A percentile compares a stretch with the other conserved stretches of the same genome.
Conservation (phyloP, 192 early-diverging fungal genomes). For the Coemansia sp. region DNA sequence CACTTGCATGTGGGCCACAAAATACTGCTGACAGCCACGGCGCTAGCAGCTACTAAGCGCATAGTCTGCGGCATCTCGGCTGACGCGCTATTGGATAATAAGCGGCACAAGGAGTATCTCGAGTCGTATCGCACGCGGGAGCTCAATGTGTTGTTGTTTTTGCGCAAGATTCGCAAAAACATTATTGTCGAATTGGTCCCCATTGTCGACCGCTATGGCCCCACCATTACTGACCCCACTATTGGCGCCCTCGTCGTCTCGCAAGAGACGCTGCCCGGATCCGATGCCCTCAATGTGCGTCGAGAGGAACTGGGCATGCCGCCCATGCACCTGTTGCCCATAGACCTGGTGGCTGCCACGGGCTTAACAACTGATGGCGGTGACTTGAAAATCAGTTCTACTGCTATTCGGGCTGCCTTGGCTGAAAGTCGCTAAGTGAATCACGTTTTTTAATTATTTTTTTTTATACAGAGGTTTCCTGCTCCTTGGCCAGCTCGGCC, state of each 20-base stretch:
- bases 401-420: constrained; percentile 61
- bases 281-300: constrained; percentile 72
- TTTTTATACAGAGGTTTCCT: not conserved
- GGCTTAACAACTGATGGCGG: constrained; percentile 27
- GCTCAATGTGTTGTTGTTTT: constrained; percentile 59
- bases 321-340: constrained; percentile 64
- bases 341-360: constrained; percentile 65
- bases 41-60: constrained; percentile 62
- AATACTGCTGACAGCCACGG: constrained; percentile 82
- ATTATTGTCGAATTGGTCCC: constrained; percentile 59
- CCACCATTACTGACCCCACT: constrained; percentile 68
- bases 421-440: constrained; percentile 26
- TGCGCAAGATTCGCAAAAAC: constrained; percentile 53
- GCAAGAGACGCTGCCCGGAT: constrained; percentile 76
- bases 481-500: constrained; percentile 1
- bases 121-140: constrained; percentile 65
- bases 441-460: no score
- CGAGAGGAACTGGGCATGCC: constrained; percentile 57
- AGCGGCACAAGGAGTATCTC: constrained; percentile 67
- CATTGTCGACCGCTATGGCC: constrained; percentile 83
- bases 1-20: constrained; percentile 95
- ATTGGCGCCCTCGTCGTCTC: constrained; percentile 83
- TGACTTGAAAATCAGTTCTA: constrained; percentile 74
- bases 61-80: constrained; percentile 74
- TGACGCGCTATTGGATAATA: constrained; percentile 65